Conservation (phyloP, 208 protist genomes). For the Trypanosoma cruzi region DNA sequence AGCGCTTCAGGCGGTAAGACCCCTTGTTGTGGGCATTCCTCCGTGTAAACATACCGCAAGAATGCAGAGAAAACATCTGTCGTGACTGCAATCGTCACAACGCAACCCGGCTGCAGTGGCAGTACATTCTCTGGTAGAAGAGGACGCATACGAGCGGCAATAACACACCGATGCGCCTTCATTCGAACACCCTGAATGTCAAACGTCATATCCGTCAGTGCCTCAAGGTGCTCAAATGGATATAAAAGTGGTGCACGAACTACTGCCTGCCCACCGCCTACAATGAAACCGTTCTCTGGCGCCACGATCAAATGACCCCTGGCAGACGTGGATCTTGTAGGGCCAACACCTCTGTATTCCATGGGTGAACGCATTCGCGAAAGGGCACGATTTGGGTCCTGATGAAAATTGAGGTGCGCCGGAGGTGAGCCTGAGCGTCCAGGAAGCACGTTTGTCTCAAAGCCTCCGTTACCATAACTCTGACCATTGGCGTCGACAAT, state of each 20-base stretch:
- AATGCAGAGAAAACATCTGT: constrained; percentile 85
- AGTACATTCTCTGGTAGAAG: constrained; percentile 79
- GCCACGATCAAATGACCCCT: constrained; percentile 11
- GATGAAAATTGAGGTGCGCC: neutral
- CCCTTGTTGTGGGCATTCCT: constrained; percentile 80
- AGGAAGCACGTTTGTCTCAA: neutral
- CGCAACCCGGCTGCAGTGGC: constrained; percentile 76
- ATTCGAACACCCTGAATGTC: constrained; percentile 81
- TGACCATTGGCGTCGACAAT: constrained; percentile 33
- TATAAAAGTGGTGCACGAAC: constrained; percentile 65
- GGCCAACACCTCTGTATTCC: neutral
- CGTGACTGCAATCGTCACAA: constrained; percentile 76
- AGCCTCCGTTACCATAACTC: constrained; percentile 16
- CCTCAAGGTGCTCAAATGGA: constrained; percentile 82
- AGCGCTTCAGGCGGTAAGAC: constrained; percentile 74
- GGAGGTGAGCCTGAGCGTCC: neutral
- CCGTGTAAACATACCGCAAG: constrained; percentile 87
- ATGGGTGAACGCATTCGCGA: neutral
- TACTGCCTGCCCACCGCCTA: neutral
- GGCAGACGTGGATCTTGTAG: neutral
- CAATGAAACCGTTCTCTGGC: constrained; percentile 5
- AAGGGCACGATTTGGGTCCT: neutral
- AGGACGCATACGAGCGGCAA: constrained; percentile 78
- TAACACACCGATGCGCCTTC: constrained; percentile 89
- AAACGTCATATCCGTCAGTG: constrained; percentile 87